Conservation (phyloP, 1,284 basidiomycete species). For the Flammula alnicola region DNA sequence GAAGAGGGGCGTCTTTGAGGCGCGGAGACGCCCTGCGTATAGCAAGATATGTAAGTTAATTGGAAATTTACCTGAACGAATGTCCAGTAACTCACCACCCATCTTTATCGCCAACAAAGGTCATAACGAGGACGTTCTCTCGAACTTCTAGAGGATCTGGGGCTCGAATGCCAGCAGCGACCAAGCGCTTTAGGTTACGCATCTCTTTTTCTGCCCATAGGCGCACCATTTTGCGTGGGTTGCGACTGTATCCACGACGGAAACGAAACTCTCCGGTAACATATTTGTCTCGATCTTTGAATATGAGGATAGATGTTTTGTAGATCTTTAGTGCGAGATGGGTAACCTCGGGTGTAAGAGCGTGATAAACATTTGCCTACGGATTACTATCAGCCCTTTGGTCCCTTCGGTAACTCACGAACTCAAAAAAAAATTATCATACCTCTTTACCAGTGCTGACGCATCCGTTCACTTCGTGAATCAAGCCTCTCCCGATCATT, state of each 20-base stretch:
- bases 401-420: not conserved
- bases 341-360: constrained; percentile 61
- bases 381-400: no score
- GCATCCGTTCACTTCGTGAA: constrained; percentile 91
- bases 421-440: constrained; percentile 23
- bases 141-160: constrained; percentile 92
- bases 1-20: constrained; percentile 84
- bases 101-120: constrained; percentile 83
- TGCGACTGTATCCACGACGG: constrained; percentile 90
- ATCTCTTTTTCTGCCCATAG: constrained; percentile 99
- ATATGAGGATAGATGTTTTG: constrained; percentile 97
- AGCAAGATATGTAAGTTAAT: no score
- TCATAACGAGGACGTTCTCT: constrained; percentile 98
- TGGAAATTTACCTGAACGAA: not conserved
- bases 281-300: constrained; percentile 96
- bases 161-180: constrained; percentile 81
- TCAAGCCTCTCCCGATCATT: constrained; percentile 87
- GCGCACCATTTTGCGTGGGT: constrained; percentile 98
- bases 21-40: constrained; percentile 89
- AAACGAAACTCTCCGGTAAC: constrained; percentile 94
- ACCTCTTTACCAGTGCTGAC: constrained; percentile 97
- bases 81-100: constrained; percentile 75
- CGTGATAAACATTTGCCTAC: constrained; percentile 96
- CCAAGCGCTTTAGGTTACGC: constrained; percentile 90
- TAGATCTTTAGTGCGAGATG: constrained; percentile 96